Percentiles rank a stretch among this genome's conserved stretches.
Conservation (phyloP, 1,284 basidiomycete species). For the Fomitopsis palustris region DNA sequence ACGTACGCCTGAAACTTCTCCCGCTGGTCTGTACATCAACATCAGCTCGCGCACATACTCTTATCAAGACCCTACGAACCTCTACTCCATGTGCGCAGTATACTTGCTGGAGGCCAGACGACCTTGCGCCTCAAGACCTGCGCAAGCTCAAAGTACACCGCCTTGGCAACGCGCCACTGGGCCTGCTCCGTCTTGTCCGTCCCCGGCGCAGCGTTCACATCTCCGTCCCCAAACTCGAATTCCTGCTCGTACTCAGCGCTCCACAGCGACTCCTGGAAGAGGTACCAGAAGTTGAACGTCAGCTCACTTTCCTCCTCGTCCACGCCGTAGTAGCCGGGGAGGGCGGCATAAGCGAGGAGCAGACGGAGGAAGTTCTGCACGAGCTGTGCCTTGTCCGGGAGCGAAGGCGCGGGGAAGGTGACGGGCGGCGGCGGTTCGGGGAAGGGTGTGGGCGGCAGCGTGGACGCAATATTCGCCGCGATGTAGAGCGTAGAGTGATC, state of each 20-base stretch:
- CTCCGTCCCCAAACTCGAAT: slow-evolving; percentile 38
- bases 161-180: slow-evolving; percentile 60
- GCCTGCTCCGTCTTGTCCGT: slow-evolving; percentile 35
- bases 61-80: slow-evolving; percentile 38
- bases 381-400: slow-evolving; percentile 28
- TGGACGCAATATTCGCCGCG: slow-evolving; percentile 60
- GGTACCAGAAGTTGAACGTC: slow-evolving; percentile 84
- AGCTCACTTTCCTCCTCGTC: slow-evolving; percentile 87
- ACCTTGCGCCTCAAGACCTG: slow-evolving; percentile 69
- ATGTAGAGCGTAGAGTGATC: slow-evolving; percentile 86
- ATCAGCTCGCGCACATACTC: neutral
- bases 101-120: slow-evolving; percentile 54
- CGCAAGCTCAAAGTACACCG: slow-evolving; percentile 77
- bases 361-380: slow-evolving; percentile 72
- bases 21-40: slow-evolving; percentile 53
- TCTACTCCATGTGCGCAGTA: slow-evolving; percentile 58
- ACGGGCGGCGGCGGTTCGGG: slow-evolving; percentile 20
- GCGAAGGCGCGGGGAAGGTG: slow-evolving; percentile 16
- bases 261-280: slow-evolving; percentile 87
- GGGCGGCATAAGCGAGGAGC: slow-evolving; percentile 71
- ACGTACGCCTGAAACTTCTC: slow-evolving; percentile 75
- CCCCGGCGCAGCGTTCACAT: slow-evolving; percentile 19
- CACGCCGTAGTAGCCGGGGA: slow-evolving; percentile 71
- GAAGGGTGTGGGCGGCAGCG: slow-evolving; percentile 25
- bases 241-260: slow-evolving; percentile 58